Conservation (phyloP, 179 eudicot species). For the Silene noctiflora region DNA sequence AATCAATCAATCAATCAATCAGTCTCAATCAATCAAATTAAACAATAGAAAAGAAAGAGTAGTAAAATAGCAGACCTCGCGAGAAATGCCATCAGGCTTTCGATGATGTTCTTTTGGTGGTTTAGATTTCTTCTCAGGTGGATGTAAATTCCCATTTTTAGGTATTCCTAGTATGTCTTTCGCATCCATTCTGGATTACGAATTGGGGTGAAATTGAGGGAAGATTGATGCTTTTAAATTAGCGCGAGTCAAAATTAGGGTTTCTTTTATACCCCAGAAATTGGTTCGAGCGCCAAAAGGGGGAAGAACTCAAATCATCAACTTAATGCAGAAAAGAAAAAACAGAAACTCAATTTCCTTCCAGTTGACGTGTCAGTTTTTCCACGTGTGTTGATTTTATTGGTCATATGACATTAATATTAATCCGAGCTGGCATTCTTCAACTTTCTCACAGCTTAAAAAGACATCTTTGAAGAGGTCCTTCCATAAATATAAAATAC, state of each 20-base stretch:
- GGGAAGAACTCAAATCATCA: background rate
- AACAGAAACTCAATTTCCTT: background rate
- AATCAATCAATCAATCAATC: background rate
- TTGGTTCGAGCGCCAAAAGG: slow-evolving; percentile 29
- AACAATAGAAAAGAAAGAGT: background rate
- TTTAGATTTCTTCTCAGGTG: slow-evolving; percentile 71
- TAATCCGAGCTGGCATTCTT: background rate
- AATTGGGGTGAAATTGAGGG: background rate
- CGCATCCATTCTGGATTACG: slow-evolving; percentile 55
- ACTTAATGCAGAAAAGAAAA: too few species aligned
- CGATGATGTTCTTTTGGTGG: slow-evolving; percentile 83
- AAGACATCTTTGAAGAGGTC: too few species aligned
- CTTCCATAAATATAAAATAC: too few species aligned
- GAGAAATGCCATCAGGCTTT: slow-evolving; percentile 90
- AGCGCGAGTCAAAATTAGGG: slow-evolving; percentile 1
- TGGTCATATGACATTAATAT: background rate
- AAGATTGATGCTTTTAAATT: background rate
- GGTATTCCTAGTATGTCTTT: slow-evolving; percentile 86
- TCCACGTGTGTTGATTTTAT: background rate
- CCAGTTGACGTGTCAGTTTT: background rate
- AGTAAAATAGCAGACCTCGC: slow-evolving; percentile 49
- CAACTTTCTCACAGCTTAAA: background rate
- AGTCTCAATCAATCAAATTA: background rate
- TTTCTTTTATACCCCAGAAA: slow-evolving; percentile 16
- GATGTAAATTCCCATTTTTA: slow-evolving; percentile 39